Base-by-base conservation (phyloP, 305 asterid genomes). In the Fraxinus albicans region DNA sequence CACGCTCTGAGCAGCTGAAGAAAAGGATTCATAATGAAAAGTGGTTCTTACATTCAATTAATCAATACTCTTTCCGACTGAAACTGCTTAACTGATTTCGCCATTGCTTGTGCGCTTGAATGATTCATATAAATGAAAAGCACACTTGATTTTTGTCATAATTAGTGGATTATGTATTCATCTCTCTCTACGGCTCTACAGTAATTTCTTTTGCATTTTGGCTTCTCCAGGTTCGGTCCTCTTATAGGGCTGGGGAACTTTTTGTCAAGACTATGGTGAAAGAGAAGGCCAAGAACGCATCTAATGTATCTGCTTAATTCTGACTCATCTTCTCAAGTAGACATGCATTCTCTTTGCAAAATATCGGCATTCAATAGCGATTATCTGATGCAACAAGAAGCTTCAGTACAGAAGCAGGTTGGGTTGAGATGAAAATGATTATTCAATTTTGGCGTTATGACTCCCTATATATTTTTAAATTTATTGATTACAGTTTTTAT, bases 161-260 rank as follows among this genome's bases (percentile, higher is more conserved):
- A 55, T n/a, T 55, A 55, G 67, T 6, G 67, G 27, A 55, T 55
- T 19, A 21, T 63, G 72, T 9, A 23, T 63, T 21, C 33, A 19
- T 74, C 36, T 67, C 60, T 67, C 69, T 81, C 80, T 35, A 19
- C 31, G 74, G 53, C 29, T 73, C 29, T 8, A 35, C 60, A 53
- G 13, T 47, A 53, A 69, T 23, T 25, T 67, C 77, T 35, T n/a
- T 53, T 65, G 58, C 31, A 25, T 77, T 70, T 75, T 79, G 36
- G 34, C 53, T 63, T 85, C 85, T 81, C 53, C 87, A 96, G 99
- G 99, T 96, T 76, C 98, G 98, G 77, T 96, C 99, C 12, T 96
- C 99, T 0, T 96, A 96, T 77, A 92, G 98, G 84, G 99, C 98
- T n/a, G 99, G 99, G 55, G 99, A 96, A 88, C 93, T 96, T 17